Percentiles rank a stretch among this genome's conserved stretches.
phyloP scores from a whole-genome alignment of 148 eudicot species.

The Silene conica region DNA sequence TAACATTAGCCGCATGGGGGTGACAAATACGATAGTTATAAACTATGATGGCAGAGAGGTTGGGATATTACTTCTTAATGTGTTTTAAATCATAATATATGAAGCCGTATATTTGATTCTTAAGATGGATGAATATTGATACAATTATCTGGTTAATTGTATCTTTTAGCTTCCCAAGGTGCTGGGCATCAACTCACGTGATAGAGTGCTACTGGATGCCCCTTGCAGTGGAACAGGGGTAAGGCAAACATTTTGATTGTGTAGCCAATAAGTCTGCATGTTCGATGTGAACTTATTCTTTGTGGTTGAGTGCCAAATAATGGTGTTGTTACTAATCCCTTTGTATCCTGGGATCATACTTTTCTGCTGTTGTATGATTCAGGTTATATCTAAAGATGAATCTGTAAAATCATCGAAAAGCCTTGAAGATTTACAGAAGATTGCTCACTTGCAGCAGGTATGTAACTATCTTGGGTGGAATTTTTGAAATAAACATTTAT shows the following conservation, averaged over 20 bases:
- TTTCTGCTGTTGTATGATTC: conserved; percentile 13
- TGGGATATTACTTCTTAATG: conserved; percentile 11
- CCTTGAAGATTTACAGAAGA: conserved; percentile 66
- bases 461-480: not conserved
- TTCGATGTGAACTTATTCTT: not conserved
- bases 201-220: conserved; percentile 88
- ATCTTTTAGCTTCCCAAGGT: conserved; percentile 69
- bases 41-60: conserved; percentile 97
- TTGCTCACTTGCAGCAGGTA: conserved; percentile 84
- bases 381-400: conserved; percentile 98
- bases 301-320: not conserved
- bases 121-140: conserved; percentile 4
- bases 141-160: conserved; percentile 9
- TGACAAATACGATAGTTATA: conserved; percentile 80
- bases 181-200: conserved; percentile 73
- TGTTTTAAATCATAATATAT: not conserved
- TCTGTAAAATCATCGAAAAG: conserved; percentile 84
- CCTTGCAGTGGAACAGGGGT: conserved; percentile 99
- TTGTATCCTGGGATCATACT: not conserved
- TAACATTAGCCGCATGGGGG: conserved; percentile 91
- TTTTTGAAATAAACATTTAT: too few species aligned
- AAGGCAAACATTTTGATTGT: conserved; percentile 20
- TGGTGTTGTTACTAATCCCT: not conserved
- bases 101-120: not conserved
- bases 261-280: not conserved